Evolutionary conservation across 495 filamentous ascomycete genomes (phyloP), one percentile per base, ranked within the genome.

Genomic region (Trypethelium eluteriae): DNA sequence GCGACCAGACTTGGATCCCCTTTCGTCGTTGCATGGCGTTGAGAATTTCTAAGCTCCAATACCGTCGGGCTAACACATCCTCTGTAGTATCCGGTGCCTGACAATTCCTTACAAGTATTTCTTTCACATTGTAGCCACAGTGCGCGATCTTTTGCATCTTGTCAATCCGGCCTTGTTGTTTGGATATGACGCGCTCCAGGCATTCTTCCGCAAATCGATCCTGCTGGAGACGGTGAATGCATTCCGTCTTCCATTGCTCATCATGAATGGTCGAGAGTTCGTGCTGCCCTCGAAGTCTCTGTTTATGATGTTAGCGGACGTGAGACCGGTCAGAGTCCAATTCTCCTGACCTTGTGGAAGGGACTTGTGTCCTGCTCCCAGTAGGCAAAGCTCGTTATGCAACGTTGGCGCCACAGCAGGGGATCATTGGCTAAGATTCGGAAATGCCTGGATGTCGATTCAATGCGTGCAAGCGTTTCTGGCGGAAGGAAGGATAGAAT

Each of bases 101-200:
- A 62, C 82, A 82, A 70, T 96, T 85, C 66, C 82, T 80, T 50
- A 93, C 69, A 46, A 98, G 81, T 34, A 84, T 86, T 73, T 96
- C 94, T 73, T 96, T 96, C 32, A 85, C 90, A 81, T 98, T 92
- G 67, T 90, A 93, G 1, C 92, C 94, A 69, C 85, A 78, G 50
- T 80, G 76, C 64, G 87, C 84, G 63, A 98, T 88, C 44, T 81
- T 74, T 66, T 88, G 81, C 63, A 88, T 85, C 72, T 88, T 87
- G 61, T 82, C 79, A 50, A 93, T 84, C 32, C 92, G 87, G 57
- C 83, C 80, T 34, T 83, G 81, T 72, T 91, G 89, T 18, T 81
- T 85, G 36, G 77, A 75, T 53, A 98, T 78, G 59, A 96, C 88
- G 61, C 81, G 82, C 66, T 96, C 82, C 59, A 98, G 76, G 25